Percentiles rank a stretch among this genome's conserved stretches.
These are phyloP conservation scores for Lipomyces yamanashiensis DNA, from an alignment of 805 yeast genomes.

Conservation along the genomic window DNA sequence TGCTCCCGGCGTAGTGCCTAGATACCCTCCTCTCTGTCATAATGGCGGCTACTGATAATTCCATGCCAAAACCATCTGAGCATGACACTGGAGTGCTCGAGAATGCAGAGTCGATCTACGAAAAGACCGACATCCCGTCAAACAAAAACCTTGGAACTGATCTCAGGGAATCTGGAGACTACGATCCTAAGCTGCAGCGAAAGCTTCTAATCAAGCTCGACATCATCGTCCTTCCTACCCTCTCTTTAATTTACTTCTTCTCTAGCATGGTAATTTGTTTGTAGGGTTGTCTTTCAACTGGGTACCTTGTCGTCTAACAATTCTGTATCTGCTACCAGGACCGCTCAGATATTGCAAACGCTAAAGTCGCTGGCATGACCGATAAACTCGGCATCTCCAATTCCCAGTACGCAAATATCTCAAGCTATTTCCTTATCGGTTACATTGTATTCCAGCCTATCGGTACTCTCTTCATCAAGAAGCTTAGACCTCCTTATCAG, in stretches of 20 bases:
- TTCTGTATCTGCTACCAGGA: neutral
- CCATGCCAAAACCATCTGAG: neutral
- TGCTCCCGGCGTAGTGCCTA: no score
- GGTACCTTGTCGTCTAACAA: no score
- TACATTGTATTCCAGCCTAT: constrained; percentile 11
- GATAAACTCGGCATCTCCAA: neutral
- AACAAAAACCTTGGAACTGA: constrained; percentile 10
- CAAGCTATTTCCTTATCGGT: constrained; percentile 1
- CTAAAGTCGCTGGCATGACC: constrained; percentile 39
- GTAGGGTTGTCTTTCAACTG: no score
- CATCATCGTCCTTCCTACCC: constrained; percentile 54
- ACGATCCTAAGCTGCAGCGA: constrained; percentile 8
- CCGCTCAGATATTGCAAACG: constrained; percentile 14
- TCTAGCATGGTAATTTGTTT: constrained; percentile 44
- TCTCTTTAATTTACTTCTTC: constrained; percentile 55
- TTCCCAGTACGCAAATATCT: constrained; percentile 1
- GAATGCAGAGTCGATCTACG: constrained; percentile 1
- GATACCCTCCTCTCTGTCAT: neutral
- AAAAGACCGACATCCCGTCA: neutral
- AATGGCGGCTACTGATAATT: neutral
- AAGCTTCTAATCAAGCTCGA: constrained; percentile 49
- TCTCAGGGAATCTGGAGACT: constrained; percentile 8
- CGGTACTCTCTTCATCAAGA: constrained; percentile 6
- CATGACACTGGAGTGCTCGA: neutral
- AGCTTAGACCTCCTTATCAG: constrained; percentile 5